Percentiles rank a stretch among this genome's conserved stretches.
Conservation (phyloP, 371 early-diverging fungal species). For the Lichtheimia ornata region DNA sequence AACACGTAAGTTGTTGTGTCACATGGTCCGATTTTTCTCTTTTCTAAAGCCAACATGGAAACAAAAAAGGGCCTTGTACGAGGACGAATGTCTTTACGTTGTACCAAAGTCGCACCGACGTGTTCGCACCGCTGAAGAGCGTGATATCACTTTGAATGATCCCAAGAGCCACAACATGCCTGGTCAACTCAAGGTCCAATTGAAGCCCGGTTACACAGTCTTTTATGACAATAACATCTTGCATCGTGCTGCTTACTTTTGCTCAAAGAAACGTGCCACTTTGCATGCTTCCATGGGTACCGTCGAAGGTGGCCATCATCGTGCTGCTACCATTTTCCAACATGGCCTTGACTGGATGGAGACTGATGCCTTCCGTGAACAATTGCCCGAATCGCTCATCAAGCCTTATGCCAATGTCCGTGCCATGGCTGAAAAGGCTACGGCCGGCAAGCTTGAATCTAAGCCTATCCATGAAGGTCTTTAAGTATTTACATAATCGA, state of each 20-base stretch:
- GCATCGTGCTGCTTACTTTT: slow-evolving; percentile 55
- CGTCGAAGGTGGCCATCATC: slow-evolving; percentile 53
- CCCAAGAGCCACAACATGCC: slow-evolving; percentile 56
- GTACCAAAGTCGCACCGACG: slow-evolving; percentile 55
- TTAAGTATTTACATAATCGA: neutral
- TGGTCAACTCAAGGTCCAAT: slow-evolving; percentile 35
- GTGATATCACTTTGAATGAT: slow-evolving; percentile 50
- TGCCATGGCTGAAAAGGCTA: slow-evolving; percentile 41
- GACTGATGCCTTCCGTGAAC: slow-evolving; percentile 33
- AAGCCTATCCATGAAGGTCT: slow-evolving; percentile 32
- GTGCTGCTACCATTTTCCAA: slow-evolving; percentile 55
- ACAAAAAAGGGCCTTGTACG: slow-evolving; percentile 38
- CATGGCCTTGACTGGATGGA: slow-evolving; percentile 59
- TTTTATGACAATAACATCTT: slow-evolving; percentile 62
- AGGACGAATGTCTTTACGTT: slow-evolving; percentile 52
- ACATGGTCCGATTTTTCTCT: neutral
- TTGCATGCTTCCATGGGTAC: slow-evolving; percentile 62
- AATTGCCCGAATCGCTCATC: slow-evolving; percentile 39
- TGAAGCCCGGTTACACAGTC: slow-evolving; percentile 59
- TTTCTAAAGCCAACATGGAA: slow-evolving; percentile 14
- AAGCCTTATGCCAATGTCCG: slow-evolving; percentile 42
- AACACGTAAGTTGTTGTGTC: slow-evolving; percentile 38
- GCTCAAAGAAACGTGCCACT: slow-evolving; percentile 47
- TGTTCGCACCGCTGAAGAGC: slow-evolving; percentile 45
- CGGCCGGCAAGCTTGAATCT: slow-evolving; percentile 26